Percentiles rank a stretch among this genome's conserved stretches.
Conservation (phyloP, 73 alveolate genomes). For the Uronychia binucleata region DNA sequence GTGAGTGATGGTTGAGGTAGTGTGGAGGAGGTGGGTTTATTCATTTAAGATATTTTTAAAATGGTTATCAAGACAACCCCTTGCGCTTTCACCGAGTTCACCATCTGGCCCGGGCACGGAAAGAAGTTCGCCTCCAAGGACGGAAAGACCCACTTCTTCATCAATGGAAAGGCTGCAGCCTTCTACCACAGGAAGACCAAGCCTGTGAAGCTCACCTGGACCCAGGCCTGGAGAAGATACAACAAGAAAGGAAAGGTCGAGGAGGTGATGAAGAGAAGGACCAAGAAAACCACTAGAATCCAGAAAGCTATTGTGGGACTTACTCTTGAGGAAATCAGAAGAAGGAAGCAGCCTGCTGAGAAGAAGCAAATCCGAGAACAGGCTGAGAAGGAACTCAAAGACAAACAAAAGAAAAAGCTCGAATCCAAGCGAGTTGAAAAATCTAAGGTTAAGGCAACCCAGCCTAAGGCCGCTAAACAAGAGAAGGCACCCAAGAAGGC, state of each 20-base stretch:
- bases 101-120: constrained; percentile 96
- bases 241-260: constrained; percentile 92
- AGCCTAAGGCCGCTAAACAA: constrained; percentile 52
- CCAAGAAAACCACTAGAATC: constrained; percentile 83
- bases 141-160: constrained; percentile 89
- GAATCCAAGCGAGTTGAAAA: constrained; percentile 58
- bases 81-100: constrained; percentile 90
- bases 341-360: constrained; percentile 79
- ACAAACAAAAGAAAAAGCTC: constrained; percentile 63
- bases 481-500: constrained; percentile 54
- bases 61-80: constrained; percentile 95
- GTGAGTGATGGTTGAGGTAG: constrained; percentile 3
- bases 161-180: constrained; percentile 72
- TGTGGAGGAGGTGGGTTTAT: constrained; percentile 1
- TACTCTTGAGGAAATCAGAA: constrained; percentile 91
- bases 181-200: constrained; percentile 80
- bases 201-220: constrained; percentile 94
- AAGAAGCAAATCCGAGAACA: constrained; percentile 80
- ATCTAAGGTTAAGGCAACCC: constrained; percentile 34
- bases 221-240: constrained; percentile 94
- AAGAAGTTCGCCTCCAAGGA: constrained; percentile 88
- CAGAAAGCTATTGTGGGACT: constrained; percentile 95
- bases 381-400: constrained; percentile 87
- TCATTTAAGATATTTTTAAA: constrained; percentile 7
- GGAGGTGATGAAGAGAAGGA: constrained; percentile 81